Base-by-base conservation (phyloP, 78 protist genomes). In the Pelomyxa schiedti region DNA sequence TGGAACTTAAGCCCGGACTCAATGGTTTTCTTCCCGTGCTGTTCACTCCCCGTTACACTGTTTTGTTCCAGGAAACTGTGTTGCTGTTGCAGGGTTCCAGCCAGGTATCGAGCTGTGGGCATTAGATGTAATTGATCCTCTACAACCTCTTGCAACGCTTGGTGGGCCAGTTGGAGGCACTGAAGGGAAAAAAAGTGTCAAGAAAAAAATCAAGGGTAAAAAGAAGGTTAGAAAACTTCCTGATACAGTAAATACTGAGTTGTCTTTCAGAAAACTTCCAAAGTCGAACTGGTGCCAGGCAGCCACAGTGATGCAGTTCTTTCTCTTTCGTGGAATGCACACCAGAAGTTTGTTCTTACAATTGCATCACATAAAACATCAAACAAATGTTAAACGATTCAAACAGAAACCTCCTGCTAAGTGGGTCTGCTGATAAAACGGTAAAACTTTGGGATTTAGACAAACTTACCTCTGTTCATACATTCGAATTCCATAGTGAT, bases 81-180 rank as follows among this genome's bases (percentile, higher is more conserved):
- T 78, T 2, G 95, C 93, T 8, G 72, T 92, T n/a, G 93, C 92
- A 73, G 87, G 94, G 8, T 90, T 89, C 24, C 82, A 79, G 29
- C 90, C 92, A 2, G 72, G 39, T 0, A 92, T 92, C 29, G 93
- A 92, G 42, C 72, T 92, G 40, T 92, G 95, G 95, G 77, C 86
- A 65, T 71, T 92, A 8, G 95, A 92, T 76, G 68, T 90, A 4
- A 37, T 86, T 2, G 92, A 87, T 2, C 69, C 88, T 24, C 39
- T 74, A 40, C 65, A 69, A 37, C 93, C 95, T 41, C 68, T 72
- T 24, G 79, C 66, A 7, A 76, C 68, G n/a, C 78, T 92, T n/a
- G 95, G 94, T 8, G 89, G 81, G 28, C 69, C 24, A 39, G 52
- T 28, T 2, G 29, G n/a, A 9, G 74, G 1, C 72, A 72, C 32